Percentiles rank a stretch among this genome's conserved stretches.
Conservation (phyloP, 768 basidiomycete genomes). For the Calvatia gigantea region DNA sequence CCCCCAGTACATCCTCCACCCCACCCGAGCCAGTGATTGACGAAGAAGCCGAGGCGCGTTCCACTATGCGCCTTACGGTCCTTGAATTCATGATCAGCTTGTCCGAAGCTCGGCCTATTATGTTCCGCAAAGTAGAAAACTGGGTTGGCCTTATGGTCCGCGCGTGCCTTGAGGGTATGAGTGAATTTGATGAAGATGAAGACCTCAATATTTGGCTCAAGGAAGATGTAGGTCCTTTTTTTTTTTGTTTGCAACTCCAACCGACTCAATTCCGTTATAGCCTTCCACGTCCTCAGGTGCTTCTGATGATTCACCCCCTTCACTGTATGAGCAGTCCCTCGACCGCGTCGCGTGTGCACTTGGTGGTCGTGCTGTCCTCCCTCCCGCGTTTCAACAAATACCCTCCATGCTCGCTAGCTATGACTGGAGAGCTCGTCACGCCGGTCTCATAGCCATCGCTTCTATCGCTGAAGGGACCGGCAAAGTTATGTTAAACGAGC, state of each 20-base stretch:
- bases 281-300: slow-evolving; percentile 61
- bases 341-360: slow-evolving; percentile 81
- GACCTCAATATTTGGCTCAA: slow-evolving; percentile 59
- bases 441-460: slow-evolving; percentile 84
- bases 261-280: slow-evolving; percentile 31
- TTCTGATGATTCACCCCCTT: slow-evolving; percentile 61
- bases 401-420: slow-evolving; percentile 78
- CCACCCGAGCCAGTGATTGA: slow-evolving; percentile 37
- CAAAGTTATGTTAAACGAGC: slow-evolving; percentile 77
- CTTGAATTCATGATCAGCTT: slow-evolving; percentile 82
- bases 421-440: slow-evolving; percentile 85
- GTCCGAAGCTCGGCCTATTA: slow-evolving; percentile 67
- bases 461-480: slow-evolving; percentile 82
- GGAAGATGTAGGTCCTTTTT: slow-evolving; percentile 59
- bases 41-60: slow-evolving; percentile 60
- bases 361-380: slow-evolving; percentile 72
- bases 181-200: slow-evolving; percentile 63
- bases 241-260: not conserved
- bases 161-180: slow-evolving; percentile 80
- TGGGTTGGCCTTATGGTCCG: slow-evolving; percentile 72
- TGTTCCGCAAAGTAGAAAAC: slow-evolving; percentile 64
- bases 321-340: slow-evolving; percentile 77
- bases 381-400: slow-evolving; percentile 77
- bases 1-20: slow-evolving; percentile 17
- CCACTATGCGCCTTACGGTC: slow-evolving; percentile 67